A percentile compares a stretch with the other conserved stretches of the same genome.
Conservation (phyloP, 192 early-diverging fungal genomes). For the Oehlia diaphana region DNA sequence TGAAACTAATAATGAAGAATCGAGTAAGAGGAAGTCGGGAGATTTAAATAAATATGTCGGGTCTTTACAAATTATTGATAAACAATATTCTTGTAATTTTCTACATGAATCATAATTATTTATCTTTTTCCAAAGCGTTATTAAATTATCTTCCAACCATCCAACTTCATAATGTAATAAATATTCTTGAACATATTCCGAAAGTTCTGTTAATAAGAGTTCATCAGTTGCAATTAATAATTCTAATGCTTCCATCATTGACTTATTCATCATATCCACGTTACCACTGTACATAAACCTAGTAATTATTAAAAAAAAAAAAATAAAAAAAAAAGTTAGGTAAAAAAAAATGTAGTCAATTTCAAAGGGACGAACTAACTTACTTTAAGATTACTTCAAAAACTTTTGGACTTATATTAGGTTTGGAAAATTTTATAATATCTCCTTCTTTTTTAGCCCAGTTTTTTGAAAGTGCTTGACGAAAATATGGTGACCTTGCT, state of each 20-base stretch:
- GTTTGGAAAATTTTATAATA: constrained; percentile 4
- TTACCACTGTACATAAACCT: constrained; percentile 23
- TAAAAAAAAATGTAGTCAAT: neutral
- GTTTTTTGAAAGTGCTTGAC: constrained; percentile 7
- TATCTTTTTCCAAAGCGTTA: constrained; percentile 17
- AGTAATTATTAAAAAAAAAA: neutral
- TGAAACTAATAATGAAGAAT: constrained; percentile 10
- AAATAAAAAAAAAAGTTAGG: neutral
- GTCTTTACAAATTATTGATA: constrained; percentile 9
- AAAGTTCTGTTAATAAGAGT: constrained; percentile 22
- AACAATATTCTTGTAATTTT: constrained; percentile 26
- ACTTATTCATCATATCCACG: neutral
- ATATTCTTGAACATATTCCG: constrained; percentile 25
- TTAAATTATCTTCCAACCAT: constrained; percentile 16
- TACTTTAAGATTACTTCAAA: constrained; percentile 24
- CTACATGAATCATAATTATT: constrained; percentile 18
- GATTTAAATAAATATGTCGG: constrained; percentile 20
- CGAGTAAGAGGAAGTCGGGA: neutral
- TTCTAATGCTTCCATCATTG: neutral
- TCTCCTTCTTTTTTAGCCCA: constrained; percentile 20
- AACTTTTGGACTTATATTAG: constrained; percentile 25
- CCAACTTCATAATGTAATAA: neutral
- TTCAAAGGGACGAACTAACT: neutral
- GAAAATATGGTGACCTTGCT: constrained; percentile 26
- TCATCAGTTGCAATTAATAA: constrained; percentile 23